Evolutionary conservation across 345 rosid genomes (phyloP), one percentile per base, ranked within the genome.

Genomic region (Capsella bursapastoris): DNA sequence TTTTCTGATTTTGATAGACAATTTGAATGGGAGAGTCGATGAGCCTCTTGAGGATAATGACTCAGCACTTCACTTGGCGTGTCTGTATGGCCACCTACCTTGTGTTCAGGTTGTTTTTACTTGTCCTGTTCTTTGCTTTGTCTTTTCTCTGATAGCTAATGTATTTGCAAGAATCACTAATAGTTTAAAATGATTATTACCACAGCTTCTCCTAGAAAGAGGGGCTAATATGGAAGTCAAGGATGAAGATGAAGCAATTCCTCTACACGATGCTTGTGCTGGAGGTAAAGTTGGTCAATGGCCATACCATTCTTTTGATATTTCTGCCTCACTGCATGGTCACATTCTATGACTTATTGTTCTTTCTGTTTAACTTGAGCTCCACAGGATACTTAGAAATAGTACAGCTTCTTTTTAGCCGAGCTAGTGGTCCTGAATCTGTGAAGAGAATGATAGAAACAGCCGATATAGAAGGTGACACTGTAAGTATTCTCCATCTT

Each of bases 181-280:
- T 44, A 3, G 22, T 51, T 2, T 6, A 29, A 29, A 35, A 10
- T 50, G 8, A 16, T 50, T 45, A 27, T 55, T 45, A 31, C 10
- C 78, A 35, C 81, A 92, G 97, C 83, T 95, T 37, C 97, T 95
- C 48, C 15, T 90, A 77, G 97, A 87, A 62, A 86, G 93, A 83
- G 99, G 97, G 34, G 97, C 97, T 74, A 68, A 81, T 74, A 62
- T 95, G 70, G 99, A 95, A 79, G 84, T 84, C 27, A 85, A 79
- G 82, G 99, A 95, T 74, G 97, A 90, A 82, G 97, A 95, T 10
- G 99, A 97, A 44, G 97, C 96, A 1, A 71, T 95, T 79, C 97
- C 99, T 75, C 66, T 95, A 60, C 99, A 95, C 65, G 99, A 91
- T 86, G 97, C 96, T 58, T 90, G 91, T 82, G 96, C 96, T 0